phyloP scores from a whole-genome alignment of 225 moss, liverwort and hornwort genomes.

The Marchantia polymorpha region DNA sequence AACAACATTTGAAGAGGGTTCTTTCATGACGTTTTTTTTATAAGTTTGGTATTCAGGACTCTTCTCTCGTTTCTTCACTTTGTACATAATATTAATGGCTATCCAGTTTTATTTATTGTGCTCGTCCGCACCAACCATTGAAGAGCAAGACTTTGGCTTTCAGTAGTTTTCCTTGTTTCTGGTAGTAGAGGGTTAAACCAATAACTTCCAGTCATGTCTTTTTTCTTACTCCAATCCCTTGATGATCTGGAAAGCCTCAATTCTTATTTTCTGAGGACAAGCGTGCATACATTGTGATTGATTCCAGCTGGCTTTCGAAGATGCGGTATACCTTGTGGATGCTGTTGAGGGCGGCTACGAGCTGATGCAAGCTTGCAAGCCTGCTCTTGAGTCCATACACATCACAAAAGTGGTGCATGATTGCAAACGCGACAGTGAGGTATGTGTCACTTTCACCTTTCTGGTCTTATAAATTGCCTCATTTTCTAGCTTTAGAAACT shows the following conservation, averaged over 20 bases:
- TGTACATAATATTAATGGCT: too few species aligned
- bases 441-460: constrained; percentile 10
- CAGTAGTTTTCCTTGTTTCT: too few species aligned
- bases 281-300: background rate
- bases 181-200: too few species aligned
- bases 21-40: background rate
- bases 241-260: constrained; percentile 1
- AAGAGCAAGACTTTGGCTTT: too few species aligned
- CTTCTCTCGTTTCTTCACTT: too few species aligned
- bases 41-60: background rate
- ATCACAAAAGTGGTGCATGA: constrained; percentile 78
- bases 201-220: too few species aligned
- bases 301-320: constrained; percentile 63
- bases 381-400: constrained; percentile 62
- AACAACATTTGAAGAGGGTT: background rate
- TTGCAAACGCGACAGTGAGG: constrained; percentile 89
- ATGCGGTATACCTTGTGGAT: constrained; percentile 74
- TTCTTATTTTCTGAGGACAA: background rate
- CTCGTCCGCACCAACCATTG: too few species aligned
- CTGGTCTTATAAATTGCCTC: too few species aligned
- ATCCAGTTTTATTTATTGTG: too few species aligned
- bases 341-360: constrained; percentile 60
- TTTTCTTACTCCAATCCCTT: background rate
- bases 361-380: constrained; percentile 74
- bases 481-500: too few species aligned